phyloP scores from a whole-genome alignment of 441 rosid species.

The Populus hybrid region DNA sequence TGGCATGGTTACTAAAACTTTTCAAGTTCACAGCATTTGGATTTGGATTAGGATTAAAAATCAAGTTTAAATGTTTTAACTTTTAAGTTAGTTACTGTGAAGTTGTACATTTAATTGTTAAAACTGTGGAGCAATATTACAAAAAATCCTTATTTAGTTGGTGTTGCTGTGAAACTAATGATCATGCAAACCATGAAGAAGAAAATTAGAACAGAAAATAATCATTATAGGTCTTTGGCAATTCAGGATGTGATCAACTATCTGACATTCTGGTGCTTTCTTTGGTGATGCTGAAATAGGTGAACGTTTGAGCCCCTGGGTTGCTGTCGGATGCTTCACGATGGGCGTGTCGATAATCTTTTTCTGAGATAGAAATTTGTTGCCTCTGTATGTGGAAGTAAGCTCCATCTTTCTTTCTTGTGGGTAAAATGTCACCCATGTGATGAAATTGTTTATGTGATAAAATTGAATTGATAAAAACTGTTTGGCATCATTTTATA shows the following conservation, averaged over 20 bases:
- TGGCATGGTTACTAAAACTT: background rate
- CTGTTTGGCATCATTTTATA: slow-evolving; percentile 13
- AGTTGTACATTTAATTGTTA: background rate
- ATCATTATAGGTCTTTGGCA: background rate
- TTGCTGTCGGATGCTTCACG: slow-evolving; percentile 77
- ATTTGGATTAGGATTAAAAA: background rate
- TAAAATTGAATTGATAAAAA: slow-evolving; percentile 14
- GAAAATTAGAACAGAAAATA: background rate
- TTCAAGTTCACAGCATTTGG: background rate
- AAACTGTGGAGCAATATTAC: background rate
- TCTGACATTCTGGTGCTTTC: slow-evolving; percentile 10
- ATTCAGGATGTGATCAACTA: background rate
- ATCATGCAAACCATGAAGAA: slow-evolving; percentile 1
- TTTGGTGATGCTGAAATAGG: slow-evolving; percentile 42
- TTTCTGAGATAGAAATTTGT: slow-evolving; percentile 35
- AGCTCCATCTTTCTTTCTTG: slow-evolving; percentile 23
- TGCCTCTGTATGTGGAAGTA: slow-evolving; percentile 17
- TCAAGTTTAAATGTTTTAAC: background rate
- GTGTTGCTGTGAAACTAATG: background rate
- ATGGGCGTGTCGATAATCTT: slow-evolving; percentile 77
- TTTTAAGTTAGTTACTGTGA: background rate
- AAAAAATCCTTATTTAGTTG: background rate
- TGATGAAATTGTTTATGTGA: slow-evolving; percentile 12
- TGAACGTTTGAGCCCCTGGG: slow-evolving; percentile 93
- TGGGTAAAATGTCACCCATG: slow-evolving; percentile 6